Evolutionary conservation across 1,139 yeast genomes (phyloP).

Genomic region (Wickerhamomyces sp.): DNA sequence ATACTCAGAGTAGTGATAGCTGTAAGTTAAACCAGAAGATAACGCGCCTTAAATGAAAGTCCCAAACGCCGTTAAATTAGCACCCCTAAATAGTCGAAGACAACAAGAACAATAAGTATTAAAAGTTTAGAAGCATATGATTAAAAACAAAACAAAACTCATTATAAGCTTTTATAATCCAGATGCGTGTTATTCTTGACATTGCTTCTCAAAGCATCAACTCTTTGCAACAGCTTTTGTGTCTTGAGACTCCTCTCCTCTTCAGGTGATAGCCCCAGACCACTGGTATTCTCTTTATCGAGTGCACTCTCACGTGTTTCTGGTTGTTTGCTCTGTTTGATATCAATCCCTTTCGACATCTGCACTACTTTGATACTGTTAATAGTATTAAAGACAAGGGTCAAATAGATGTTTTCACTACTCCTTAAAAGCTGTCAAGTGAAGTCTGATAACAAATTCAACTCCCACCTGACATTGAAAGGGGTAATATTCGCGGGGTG

Average conservation of each 20-base stretch:
- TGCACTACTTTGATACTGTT: background rate
- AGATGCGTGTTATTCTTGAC: slow-evolving; percentile 3
- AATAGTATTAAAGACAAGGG: too few species aligned
- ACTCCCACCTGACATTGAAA: too few species aligned
- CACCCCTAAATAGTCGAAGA: background rate
- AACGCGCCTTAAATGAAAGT: background rate
- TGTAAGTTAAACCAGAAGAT: too few species aligned
- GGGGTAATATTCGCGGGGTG: too few species aligned
- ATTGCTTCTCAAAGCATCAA: slow-evolving; percentile 7
- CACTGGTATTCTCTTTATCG: background rate
- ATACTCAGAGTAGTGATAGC: background rate
- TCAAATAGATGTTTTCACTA: too few species aligned
- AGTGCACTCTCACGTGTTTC: background rate
- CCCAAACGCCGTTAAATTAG: background rate
- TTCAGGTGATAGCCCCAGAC: slow-evolving; percentile 1
- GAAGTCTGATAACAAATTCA: too few species aligned
- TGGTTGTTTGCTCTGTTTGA: background rate
- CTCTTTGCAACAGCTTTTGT: slow-evolving; percentile 5
- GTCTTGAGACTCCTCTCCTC: slow-evolving; percentile 7
- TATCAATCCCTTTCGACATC: background rate
- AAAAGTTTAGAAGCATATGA: background rate
- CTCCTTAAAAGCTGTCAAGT: too few species aligned
- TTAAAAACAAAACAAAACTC: background rate
- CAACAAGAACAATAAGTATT: background rate
- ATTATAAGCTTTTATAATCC: slow-evolving; percentile 3